Evolutionary conservation across 2,329 filamentous ascomycete species (phyloP).

Genomic region (Xylaria sp.): DNA sequence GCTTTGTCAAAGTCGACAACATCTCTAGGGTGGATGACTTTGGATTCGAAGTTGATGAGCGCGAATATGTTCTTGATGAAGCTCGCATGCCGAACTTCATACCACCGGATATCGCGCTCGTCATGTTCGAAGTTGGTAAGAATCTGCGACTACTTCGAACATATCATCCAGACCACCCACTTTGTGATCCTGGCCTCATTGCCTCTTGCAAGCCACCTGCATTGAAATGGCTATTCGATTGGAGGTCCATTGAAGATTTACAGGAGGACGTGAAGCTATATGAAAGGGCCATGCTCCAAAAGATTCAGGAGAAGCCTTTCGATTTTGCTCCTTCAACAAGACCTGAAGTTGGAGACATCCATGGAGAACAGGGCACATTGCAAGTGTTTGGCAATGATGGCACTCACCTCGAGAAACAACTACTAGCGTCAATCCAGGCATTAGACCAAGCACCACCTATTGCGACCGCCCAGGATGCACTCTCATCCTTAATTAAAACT

Average conservation of each 20-base stretch:
- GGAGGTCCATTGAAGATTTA: slow-evolving; percentile 74
- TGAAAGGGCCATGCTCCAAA: slow-evolving; percentile 55
- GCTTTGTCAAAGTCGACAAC: slow-evolving; percentile 70
- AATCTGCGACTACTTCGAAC: slow-evolving; percentile 78
- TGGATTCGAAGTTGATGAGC: slow-evolving; percentile 65
- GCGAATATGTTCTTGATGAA: slow-evolving; percentile 72
- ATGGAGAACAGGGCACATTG: slow-evolving; percentile 45
- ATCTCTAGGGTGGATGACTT: slow-evolving; percentile 68
- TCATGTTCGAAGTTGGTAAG: slow-evolving; percentile 82
- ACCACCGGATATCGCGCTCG: slow-evolving; percentile 72
- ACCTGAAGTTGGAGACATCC: not conserved
- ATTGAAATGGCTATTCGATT: slow-evolving; percentile 76
- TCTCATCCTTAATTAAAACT: slow-evolving; percentile 56
- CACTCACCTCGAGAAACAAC: slow-evolving; percentile 58
- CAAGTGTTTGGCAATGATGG: slow-evolving; percentile 63
- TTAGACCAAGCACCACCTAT: slow-evolving; percentile 53
- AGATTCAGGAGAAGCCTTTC: slow-evolving; percentile 26
- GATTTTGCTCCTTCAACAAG: not conserved
- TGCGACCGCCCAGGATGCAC: slow-evolving; percentile 47
- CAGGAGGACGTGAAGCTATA: slow-evolving; percentile 69
- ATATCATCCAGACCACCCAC: slow-evolving; percentile 76
- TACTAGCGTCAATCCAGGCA: slow-evolving; percentile 63
- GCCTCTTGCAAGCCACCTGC: slow-evolving; percentile 62
- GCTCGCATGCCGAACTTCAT: slow-evolving; percentile 78
- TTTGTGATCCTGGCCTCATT: slow-evolving; percentile 65